Evolutionary conservation across 768 basidiomycete species (phyloP).

Genomic region (Glaciozyma martinii): DNA sequence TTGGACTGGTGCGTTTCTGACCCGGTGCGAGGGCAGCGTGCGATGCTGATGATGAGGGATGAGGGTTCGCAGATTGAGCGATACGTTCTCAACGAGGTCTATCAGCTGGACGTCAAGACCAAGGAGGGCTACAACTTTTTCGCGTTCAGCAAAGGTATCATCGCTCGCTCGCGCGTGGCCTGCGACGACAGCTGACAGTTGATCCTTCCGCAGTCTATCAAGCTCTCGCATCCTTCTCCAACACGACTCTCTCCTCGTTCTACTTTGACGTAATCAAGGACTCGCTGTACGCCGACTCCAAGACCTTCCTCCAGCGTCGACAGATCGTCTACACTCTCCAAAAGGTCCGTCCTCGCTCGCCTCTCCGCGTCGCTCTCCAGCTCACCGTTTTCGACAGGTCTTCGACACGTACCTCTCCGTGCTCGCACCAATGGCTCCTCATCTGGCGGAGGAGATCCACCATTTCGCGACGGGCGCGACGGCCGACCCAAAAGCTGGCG

Average conservation of each 20-base stretch:
- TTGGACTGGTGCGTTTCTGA: constrained; percentile 54
- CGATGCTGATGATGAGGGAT: constrained; percentile 10
- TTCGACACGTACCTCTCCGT: constrained; percentile 49
- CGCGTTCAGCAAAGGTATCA: constrained; percentile 71
- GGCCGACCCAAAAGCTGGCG: constrained; percentile 27
- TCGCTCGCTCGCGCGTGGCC: background rate
- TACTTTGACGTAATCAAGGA: constrained; percentile 93
- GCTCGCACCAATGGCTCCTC: constrained; percentile 77
- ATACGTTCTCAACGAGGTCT: constrained; percentile 77
- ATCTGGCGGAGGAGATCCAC: constrained; percentile 82
- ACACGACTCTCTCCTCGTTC: constrained; percentile 73
- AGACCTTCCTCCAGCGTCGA: constrained; percentile 50
- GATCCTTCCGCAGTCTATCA: constrained; percentile 53
- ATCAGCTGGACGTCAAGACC: constrained; percentile 58
- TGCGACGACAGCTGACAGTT: background rate
- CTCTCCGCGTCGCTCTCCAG: background rate
- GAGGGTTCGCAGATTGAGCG: constrained; percentile 57
- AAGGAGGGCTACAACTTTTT: constrained; percentile 60
- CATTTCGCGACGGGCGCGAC: constrained; percentile 31
- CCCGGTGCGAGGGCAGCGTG: background rate
- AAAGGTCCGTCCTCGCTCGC: constrained; percentile 45
- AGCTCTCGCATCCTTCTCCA: constrained; percentile 65
- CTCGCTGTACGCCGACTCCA: constrained; percentile 63
- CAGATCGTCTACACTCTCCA: constrained; percentile 62
- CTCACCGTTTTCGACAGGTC: constrained; percentile 44